Base-by-base conservation (phyloP, 495 filamentous ascomycete species). In the Clavariopsis aquatica region DNA sequence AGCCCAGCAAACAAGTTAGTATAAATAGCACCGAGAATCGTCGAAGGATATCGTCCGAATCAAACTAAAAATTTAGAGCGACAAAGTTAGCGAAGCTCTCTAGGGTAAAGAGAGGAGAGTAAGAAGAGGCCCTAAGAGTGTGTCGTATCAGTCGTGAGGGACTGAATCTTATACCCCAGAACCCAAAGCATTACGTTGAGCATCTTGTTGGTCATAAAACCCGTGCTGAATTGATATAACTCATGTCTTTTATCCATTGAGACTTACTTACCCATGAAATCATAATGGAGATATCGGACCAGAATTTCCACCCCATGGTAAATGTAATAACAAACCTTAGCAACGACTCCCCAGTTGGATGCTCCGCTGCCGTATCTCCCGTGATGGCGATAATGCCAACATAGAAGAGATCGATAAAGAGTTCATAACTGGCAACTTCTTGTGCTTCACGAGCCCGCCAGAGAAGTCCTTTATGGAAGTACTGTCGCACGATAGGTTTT, bases 341-440 rank as follows among this genome's bases (percentile, higher is more conserved):
- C 23, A 86, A 73, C 29, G 79, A 75, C 64, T 71, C 31, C 8
- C 80, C 81, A 13, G 75, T 82, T 1, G 83, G 73, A 45, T 80
- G 69, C 61, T 84, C 83, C 2, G 80, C 78, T 8, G 79, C 81
- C 38, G 71, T 76, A 67, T 85, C 83, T n/a, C 84, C 84, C 43
- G 81, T 81, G 68, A 85, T 78, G 45, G 82, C 82, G 45, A 87
- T 79, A 62, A 87, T 87, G n/a, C 82, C 82, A 27, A 84, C 82
- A 41, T 83, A 80, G 31, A 78, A 64, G 15, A 78, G 62, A 57
- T 81, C 79, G 68, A 87, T 75, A 58, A 87, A 87, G 17, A 87
- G 78, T 73, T 87, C 84, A 64, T 83, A 86, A 19, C 74, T 79
- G 47, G 80, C 79, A 13, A 84, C 81, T 69, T 84, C 77, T 29